A percentile compares a stretch with the other conserved stretches of the same genome.
phyloP scores from a whole-genome alignment of 2,329 filamentous ascomycete genomes.

The Plenodomus lindquistii region DNA sequence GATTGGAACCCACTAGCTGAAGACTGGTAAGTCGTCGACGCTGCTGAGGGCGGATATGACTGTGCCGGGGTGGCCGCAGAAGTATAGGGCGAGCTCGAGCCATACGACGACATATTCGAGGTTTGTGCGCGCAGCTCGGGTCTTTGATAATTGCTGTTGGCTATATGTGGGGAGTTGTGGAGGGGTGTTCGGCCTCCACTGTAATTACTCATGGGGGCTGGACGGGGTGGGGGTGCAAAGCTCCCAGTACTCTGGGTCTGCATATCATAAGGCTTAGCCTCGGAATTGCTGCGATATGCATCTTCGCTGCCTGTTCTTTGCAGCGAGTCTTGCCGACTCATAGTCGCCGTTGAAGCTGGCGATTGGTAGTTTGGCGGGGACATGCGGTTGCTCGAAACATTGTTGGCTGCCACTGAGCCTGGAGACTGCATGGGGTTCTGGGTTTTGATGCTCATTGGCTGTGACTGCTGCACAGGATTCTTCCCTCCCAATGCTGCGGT shows the following conservation, averaged over 20 bases:
- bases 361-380: slow-evolving; percentile 42
- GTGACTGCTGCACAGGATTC: slow-evolving; percentile 15
- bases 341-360: slow-evolving; percentile 34
- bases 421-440: slow-evolving; percentile 34
- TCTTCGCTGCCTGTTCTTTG: slow-evolving; percentile 43
- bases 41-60: slow-evolving; percentile 51
- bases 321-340: slow-evolving; percentile 36
- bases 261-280: slow-evolving; percentile 43
- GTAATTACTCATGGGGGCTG: slow-evolving; percentile 38
- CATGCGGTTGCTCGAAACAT: slow-evolving; percentile 33
- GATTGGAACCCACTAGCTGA: slow-evolving; percentile 56
- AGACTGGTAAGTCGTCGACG: slow-evolving; percentile 46
- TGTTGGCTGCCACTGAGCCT: slow-evolving; percentile 26
- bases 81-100: slow-evolving; percentile 41
- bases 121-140: slow-evolving; percentile 43
- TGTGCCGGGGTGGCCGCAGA: slow-evolving; percentile 50
- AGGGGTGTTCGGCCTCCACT: slow-evolving; percentile 34
- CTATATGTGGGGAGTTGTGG: slow-evolving; percentile 44
- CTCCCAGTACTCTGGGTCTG: slow-evolving; percentile 37
- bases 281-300: slow-evolving; percentile 34
- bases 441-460: slow-evolving; percentile 17
- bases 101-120: slow-evolving; percentile 40
- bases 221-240: slow-evolving; percentile 43
- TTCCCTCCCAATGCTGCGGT: slow-evolving; percentile 44
- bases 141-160: slow-evolving; percentile 38